These are phyloP conservation scores for Hypoxylon sp. DNA, from an alignment of 2,329 filamentous ascomycete species.

Conservation along the genomic window DNA sequence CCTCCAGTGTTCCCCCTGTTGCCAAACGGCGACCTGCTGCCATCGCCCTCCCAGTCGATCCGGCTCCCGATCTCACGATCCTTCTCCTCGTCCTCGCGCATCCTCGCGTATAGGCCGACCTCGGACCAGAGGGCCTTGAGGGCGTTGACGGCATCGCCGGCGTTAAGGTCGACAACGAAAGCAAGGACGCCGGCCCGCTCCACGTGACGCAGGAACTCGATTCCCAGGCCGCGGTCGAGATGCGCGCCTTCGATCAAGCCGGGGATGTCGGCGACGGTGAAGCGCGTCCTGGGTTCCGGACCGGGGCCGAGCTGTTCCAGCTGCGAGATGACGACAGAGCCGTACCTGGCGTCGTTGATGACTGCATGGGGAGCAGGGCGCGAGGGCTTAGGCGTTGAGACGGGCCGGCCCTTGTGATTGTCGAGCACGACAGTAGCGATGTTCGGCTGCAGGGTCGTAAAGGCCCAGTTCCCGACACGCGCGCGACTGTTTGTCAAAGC, in stretches of 20 bases:
- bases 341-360: constrained; percentile 43
- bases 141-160: constrained; percentile 79
- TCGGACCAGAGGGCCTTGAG: constrained; percentile 88
- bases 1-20: constrained; percentile 24
- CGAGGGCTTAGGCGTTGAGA: constrained; percentile 46
- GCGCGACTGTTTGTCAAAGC: constrained; percentile 88
- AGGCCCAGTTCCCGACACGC: constrained; percentile 92
- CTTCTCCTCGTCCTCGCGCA: constrained; percentile 75
- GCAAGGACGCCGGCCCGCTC: constrained; percentile 92
- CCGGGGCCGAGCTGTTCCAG: constrained; percentile 29
- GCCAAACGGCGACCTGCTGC: constrained; percentile 44
- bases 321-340: constrained; percentile 42
- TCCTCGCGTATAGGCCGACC: constrained; percentile 84
- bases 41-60: constrained; percentile 67
- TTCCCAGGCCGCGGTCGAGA: constrained; percentile 86
- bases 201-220: constrained; percentile 92
- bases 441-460: constrained; percentile 93
- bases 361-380: constrained; percentile 51
- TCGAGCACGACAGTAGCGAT: constrained; percentile 96
- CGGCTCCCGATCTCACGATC: constrained; percentile 65
- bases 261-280: constrained; percentile 95
- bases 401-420: constrained; percentile 78
- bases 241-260: constrained; percentile 93
- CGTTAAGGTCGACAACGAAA: constrained; percentile 88
- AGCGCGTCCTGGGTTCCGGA: constrained; percentile 70